Conservation (phyloP, 805 yeast genomes). For the Ogataea trehalophila region DNA sequence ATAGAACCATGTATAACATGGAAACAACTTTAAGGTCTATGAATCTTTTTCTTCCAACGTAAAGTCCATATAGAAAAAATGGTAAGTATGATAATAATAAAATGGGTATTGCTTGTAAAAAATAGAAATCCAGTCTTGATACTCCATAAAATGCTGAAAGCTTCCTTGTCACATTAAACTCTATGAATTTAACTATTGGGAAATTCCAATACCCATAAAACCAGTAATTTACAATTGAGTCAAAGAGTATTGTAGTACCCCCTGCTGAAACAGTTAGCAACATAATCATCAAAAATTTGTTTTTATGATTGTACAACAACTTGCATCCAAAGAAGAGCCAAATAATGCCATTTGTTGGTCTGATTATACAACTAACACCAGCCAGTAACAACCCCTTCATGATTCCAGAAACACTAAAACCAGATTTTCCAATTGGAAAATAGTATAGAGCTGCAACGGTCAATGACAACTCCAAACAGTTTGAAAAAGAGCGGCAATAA, state of each 20-base stretch:
- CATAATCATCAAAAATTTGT: conserved; percentile 3
- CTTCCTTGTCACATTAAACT: conserved; percentile 72
- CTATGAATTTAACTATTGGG: conserved; percentile 65
- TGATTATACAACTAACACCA: conserved; percentile 56
- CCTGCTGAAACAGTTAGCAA: conserved; percentile 8
- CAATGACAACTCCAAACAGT: conserved; percentile 70
- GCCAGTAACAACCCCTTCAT: conserved; percentile 41
- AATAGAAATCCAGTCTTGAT: conserved; percentile 80
- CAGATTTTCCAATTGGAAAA: conserved; percentile 41
- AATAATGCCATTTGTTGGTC: conserved; percentile 80
- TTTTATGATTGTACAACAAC: conserved; percentile 13
- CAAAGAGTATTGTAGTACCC: conserved; percentile 30
- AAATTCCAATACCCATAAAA: conserved; percentile 55
- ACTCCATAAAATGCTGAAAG: conserved; percentile 80
- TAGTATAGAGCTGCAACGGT: conserved; percentile 60
- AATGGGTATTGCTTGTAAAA: conserved; percentile 79
- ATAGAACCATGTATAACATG: conserved; percentile 43
- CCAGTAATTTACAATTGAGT: conserved; percentile 45
- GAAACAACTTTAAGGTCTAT: conserved; percentile 23
- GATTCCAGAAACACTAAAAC: not conserved
- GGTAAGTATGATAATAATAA: conserved; percentile 66
- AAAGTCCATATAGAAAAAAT: conserved; percentile 42
- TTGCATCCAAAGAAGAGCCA: conserved; percentile 64
- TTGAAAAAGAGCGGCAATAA: conserved; percentile 79
- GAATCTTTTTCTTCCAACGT: conserved; percentile 5